Percentiles rank a stretch among this genome's conserved stretches.
Conservation (phyloP, 805 yeast genomes). For the Lipomyces oligophaga region DNA sequence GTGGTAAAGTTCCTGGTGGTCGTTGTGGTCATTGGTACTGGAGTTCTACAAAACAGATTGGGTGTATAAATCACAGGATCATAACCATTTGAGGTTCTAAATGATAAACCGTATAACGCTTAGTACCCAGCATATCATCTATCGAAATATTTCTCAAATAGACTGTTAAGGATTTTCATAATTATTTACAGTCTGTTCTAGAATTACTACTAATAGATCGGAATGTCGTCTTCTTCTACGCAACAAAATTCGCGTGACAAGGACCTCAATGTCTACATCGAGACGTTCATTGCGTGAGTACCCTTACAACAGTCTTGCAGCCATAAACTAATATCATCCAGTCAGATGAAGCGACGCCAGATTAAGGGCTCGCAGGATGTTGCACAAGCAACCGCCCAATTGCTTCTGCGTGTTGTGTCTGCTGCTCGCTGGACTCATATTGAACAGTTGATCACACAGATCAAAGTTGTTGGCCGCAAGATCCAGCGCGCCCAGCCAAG, state of each 20-base stretch:
- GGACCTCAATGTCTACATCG: conserved; percentile 43
- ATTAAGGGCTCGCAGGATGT: conserved; percentile 73
- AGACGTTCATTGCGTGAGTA: conserved; percentile 43
- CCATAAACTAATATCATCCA: conserved; percentile 3
- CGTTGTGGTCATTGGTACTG: too few relatives aligned
- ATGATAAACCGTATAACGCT: too few relatives aligned
- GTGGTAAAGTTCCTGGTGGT: too few relatives aligned
- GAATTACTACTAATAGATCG: background rate
- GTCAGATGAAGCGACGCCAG: conserved; percentile 71
- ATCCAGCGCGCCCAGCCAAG: conserved; percentile 78
- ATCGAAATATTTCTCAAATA: too few relatives aligned
- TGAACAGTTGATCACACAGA: conserved; percentile 64
- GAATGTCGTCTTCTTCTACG: conserved; percentile 16
- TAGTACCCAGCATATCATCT: too few relatives aligned
- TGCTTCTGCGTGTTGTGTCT: conserved; percentile 82
- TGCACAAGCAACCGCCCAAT: conserved; percentile 82
- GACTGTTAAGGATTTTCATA: too few relatives aligned
- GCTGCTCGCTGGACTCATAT: conserved; percentile 83
- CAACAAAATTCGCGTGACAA: too few relatives aligned
- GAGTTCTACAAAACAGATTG: too few relatives aligned
- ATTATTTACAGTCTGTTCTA: too few relatives aligned
- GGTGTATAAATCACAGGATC: too few relatives aligned
- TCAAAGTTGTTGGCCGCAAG: conserved; percentile 67
- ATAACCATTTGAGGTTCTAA: too few relatives aligned
- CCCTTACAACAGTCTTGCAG: background rate